A percentile compares a stretch with the other conserved stretches of the same genome.
Conservation (phyloP, 2,329 filamentous ascomycete genomes). For the Grosmannia clavigera region DNA sequence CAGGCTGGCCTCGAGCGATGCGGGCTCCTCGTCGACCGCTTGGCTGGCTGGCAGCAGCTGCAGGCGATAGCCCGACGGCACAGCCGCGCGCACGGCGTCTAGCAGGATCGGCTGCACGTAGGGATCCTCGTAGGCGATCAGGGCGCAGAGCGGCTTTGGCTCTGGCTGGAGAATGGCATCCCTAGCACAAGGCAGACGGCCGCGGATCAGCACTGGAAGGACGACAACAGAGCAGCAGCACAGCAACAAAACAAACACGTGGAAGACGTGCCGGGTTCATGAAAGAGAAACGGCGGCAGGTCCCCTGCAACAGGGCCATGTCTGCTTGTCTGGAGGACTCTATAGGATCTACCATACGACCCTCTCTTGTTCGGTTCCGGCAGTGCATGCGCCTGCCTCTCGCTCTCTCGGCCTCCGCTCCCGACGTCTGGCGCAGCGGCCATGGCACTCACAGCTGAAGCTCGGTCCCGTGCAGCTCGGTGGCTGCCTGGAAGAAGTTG, state of each 20-base stretch:
- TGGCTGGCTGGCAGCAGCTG: slow-evolving; percentile 23
- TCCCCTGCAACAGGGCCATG: background rate
- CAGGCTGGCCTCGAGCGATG: slow-evolving; percentile 25
- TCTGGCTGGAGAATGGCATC: background rate
- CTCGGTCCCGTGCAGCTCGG: slow-evolving; percentile 54
- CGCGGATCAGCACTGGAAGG: background rate
- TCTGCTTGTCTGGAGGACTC: background rate
- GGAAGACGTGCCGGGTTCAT: background rate
- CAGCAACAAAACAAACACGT: background rate
- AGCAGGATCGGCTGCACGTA: slow-evolving; percentile 85
- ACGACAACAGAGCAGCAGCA: background rate
- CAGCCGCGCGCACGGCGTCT: slow-evolving; percentile 50
- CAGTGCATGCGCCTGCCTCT: background rate
- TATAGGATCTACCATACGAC: background rate
- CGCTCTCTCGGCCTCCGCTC: background rate
- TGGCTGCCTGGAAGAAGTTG: slow-evolving; percentile 72
- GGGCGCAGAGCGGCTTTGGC: slow-evolving; percentile 42
- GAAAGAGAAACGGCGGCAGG: background rate
- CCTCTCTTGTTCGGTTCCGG: background rate
- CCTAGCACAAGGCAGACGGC: background rate
- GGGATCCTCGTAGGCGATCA: slow-evolving; percentile 72
- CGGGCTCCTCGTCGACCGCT: slow-evolving; percentile 13
- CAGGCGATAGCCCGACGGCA: slow-evolving; percentile 40
- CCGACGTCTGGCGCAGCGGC: background rate
- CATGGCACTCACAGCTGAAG: slow-evolving; percentile 62